phyloP scores from a whole-genome alignment of 371 early-diverging fungal species.

The Mucor irregularis region DNA sequence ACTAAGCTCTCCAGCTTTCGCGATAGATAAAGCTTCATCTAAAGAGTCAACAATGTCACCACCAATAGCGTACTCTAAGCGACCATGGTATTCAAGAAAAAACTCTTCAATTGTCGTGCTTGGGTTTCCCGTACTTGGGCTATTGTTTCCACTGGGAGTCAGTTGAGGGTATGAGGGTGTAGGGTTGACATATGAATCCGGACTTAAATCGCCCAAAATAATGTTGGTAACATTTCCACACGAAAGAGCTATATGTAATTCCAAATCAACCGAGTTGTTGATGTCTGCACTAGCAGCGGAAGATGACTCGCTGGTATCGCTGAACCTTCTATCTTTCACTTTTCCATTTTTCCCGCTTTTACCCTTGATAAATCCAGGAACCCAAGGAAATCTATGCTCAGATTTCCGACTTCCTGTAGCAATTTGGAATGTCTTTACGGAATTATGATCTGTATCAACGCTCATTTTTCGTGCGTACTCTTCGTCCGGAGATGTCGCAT shows the following conservation, averaged over 20 bases:
- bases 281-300: not conserved
- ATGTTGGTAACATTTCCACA: constrained; percentile 60
- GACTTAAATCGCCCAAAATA: constrained; percentile 49
- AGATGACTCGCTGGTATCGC: constrained; percentile 5
- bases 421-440: no score
- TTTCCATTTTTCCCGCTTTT: not conserved
- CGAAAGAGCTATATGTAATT: constrained; percentile 58
- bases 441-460: no score
- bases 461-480: no score
- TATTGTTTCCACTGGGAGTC: not conserved
- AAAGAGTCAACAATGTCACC: constrained; percentile 52
- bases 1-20: constrained; percentile 60
- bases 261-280: constrained; percentile 40
- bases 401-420: no score
- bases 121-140: not conserved
- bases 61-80: constrained; percentile 62
- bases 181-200: constrained; percentile 7
- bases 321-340: constrained; percentile 1
- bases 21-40: constrained; percentile 54
- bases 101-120: not conserved
- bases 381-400: no score
- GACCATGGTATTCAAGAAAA: constrained; percentile 27
- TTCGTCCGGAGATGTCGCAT: no score
- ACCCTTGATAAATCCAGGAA: constrained; percentile 5
- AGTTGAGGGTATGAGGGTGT: not conserved